phyloP scores from a whole-genome alignment of 1,284 basidiomycete species.

The Abortiporus biennis region DNA sequence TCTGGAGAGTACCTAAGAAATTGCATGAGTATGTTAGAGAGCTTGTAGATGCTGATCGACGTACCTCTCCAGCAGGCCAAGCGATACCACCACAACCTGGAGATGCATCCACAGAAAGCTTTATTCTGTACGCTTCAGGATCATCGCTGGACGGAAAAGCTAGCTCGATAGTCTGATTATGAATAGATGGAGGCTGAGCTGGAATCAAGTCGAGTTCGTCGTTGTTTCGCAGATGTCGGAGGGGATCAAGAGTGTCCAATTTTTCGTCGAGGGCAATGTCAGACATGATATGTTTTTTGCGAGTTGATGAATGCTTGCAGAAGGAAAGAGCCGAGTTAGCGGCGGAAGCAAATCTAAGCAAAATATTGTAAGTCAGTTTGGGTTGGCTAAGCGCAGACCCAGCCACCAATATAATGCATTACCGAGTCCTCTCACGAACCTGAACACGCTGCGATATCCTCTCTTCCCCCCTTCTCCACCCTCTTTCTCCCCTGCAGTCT shows the following conservation, averaged over 20 bases:
- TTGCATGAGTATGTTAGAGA: slow-evolving; percentile 3
- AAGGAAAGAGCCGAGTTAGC: no score
- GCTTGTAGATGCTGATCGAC: slow-evolving; percentile 4
- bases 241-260: slow-evolving; percentile 53
- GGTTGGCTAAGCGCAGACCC: no score
- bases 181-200: slow-evolving; percentile 47
- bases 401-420: no score
- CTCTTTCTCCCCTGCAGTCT: no score
- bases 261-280: slow-evolving; percentile 42
- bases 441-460: slow-evolving; percentile 3
- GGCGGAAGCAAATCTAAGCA: no score
- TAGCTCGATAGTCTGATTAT: slow-evolving; percentile 40
- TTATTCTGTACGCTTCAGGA: slow-evolving; percentile 36
- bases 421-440: background rate
- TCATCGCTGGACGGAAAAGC: slow-evolving; percentile 30
- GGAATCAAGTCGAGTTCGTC: slow-evolving; percentile 40
- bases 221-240: slow-evolving; percentile 54
- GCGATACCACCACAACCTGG: slow-evolving; percentile 89
- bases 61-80: slow-evolving; percentile 89
- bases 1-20: slow-evolving; percentile 60
- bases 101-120: slow-evolving; percentile 65
- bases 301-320: no score
- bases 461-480: background rate
- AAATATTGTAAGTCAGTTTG: no score
- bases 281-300: no score